Evolutionary conservation across 2,329 filamentous ascomycete species (phyloP), one percentile per base, ranked within the genome.

Genomic region (Alternaria angustiovoidea): DNA sequence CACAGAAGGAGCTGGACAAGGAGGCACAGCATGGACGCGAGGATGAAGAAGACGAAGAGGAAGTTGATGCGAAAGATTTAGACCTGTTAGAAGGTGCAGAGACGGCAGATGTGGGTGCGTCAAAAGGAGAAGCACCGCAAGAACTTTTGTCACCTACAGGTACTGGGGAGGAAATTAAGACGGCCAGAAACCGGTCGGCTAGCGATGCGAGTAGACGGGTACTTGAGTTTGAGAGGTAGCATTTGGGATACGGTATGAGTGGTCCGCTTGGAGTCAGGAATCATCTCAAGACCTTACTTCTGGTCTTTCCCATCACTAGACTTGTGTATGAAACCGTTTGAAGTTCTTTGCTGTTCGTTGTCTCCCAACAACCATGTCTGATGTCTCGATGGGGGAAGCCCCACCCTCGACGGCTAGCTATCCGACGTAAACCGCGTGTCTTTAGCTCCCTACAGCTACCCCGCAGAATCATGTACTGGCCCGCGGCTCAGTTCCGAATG

Each of bases 1-100:
- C 94, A 3, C 94, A 97, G 79, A 89, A 89, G 69, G 94, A 98
- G 75, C 81, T 97, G 66, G 94, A 97, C 79, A 91, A 89, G 78
- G 94, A 93, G 61, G 80, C 89, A 1, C 67, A 69, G n/a, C 86
- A 86, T 2, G 76, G 75, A 36, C 83, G 89, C 71, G 83, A 82
- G 64, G 78, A 81, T 1, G 86, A 86, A 0, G 86, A 89, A 0
- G 90, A 93, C 1, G 89, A 92, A 0, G 88, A 89, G 1, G 87
- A 88, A 0, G 81, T 81, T 6, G 65, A 73, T 39, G 75, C 73
- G 2, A 76, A 76, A 53, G 79, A 81, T 59, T 59, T 77, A 11
- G 83, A 85, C 72, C 62, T 85, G n/a, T 73, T 85, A 1, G 81
- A 83, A 51, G 82, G 81, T 1, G 82, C 82, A 4, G 83, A 85